Base-by-base conservation (phyloP, 1,284 basidiomycete species). In the Sporisorium iseilematis-ciliati region DNA sequence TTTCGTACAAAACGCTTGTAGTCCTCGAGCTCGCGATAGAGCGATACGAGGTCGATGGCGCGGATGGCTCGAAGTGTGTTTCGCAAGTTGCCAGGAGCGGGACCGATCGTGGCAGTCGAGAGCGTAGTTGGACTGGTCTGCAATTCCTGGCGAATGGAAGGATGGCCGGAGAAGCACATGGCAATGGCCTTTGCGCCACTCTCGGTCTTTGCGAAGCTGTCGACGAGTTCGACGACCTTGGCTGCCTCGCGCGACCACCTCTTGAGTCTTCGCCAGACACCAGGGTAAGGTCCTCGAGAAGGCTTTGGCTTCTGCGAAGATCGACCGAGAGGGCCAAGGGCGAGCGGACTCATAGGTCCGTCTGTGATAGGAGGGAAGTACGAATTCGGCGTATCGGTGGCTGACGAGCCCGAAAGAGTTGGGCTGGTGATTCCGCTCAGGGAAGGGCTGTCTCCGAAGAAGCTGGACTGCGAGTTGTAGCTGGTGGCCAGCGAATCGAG, bases 401-500 rank as follows among this genome's bases (percentile, higher is more conserved):
- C 70, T 6, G 71, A 64, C 3, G 61, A 65, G 20, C 49, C 51
- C 6, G 70, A 70, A 25, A 62, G 54, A 11, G 50, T 38, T 1
- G 75, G 75, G 51, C 75, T 77, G 23, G 60, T 64, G 46, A 61
- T 45, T 20, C 66, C 66, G 3, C 38, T 55, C 49, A 71, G 18
- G 5, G 67, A 33, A 0, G 73, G 73, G 42, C 73, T 75, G 23
- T 69, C 66, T 29, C 59, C 68, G 23, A 65, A 71, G 58, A 72
- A 75, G 64, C 67, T 75, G 21, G 76, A 77, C 40, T 77, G 74
- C 6, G 82, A 83, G 52, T 82, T 77, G 69, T 79, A 84, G 60
- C 76, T 80, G 4, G 83, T 84, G 1, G 83, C 83, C 29, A 84
- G 52, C 41, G 82, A 83, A 41, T 84, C 83, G 64, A 84, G 82